Percentiles rank a stretch among this genome's conserved stretches.
phyloP scores from a whole-genome alignment of 2,329 filamentous ascomycete species.

The Penicillium hesseltinei region DNA sequence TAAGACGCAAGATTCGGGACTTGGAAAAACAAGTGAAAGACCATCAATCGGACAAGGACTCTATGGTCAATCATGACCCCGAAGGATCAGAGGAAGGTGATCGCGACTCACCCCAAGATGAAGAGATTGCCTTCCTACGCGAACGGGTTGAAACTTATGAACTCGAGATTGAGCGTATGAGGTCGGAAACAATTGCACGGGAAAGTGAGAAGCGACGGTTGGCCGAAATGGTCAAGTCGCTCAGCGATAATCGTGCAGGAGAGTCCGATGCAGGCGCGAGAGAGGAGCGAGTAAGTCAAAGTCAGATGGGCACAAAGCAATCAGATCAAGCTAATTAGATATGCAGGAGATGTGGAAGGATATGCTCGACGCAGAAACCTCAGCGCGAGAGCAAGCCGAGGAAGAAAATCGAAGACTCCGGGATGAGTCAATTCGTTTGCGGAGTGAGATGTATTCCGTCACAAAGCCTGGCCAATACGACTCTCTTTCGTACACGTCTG shows the following conservation, averaged over 20 bases:
- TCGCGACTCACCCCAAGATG: slow-evolving; percentile 60
- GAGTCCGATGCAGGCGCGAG: slow-evolving; percentile 50
- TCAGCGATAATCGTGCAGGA: slow-evolving; percentile 54
- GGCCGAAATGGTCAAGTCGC: slow-evolving; percentile 71
- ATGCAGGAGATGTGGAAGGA: slow-evolving; percentile 86
- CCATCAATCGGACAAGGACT: slow-evolving; percentile 48
- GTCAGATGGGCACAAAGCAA: slow-evolving; percentile 19
- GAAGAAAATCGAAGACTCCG: slow-evolving; percentile 81
- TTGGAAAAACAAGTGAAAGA: slow-evolving; percentile 74
- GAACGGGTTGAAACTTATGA: slow-evolving; percentile 84
- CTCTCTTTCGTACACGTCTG: slow-evolving; percentile 38
- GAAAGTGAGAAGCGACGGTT: slow-evolving; percentile 85
- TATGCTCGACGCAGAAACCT: slow-evolving; percentile 86
- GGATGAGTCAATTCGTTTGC: slow-evolving; percentile 76
- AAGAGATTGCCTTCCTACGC: slow-evolving; percentile 79
- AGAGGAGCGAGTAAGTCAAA: slow-evolving; percentile 47
- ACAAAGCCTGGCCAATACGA: slow-evolving; percentile 31
- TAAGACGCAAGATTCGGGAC: slow-evolving; percentile 79
- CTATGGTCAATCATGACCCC: slow-evolving; percentile 44
- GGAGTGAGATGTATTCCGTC: slow-evolving; percentile 40
- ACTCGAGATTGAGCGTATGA: slow-evolving; percentile 76
- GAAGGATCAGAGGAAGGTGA: slow-evolving; percentile 50
- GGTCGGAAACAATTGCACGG: slow-evolving; percentile 71
- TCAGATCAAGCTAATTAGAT: slow-evolving; percentile 15
- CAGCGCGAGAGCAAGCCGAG: slow-evolving; percentile 82